phyloP scores from a whole-genome alignment of 2,329 filamentous ascomycete species.

The Mycocentrospora acerina region DNA sequence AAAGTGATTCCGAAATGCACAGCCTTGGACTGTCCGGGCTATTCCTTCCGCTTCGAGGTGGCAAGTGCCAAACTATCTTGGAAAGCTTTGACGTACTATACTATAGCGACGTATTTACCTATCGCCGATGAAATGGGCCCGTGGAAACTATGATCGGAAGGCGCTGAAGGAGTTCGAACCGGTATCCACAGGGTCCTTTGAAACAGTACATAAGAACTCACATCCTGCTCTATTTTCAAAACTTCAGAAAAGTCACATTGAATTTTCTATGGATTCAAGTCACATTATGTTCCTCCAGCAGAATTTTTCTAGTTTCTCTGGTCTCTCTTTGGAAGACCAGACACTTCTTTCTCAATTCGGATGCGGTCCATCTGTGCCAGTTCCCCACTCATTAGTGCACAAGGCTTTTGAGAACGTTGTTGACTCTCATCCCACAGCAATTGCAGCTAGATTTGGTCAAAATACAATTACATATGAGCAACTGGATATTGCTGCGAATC shows the following conservation, averaged over 20 bases:
- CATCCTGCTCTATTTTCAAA: no score
- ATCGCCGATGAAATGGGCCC: neutral
- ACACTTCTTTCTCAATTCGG: constrained; percentile 24
- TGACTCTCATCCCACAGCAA: constrained; percentile 19
- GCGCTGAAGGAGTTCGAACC: no score
- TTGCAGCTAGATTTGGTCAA: constrained; percentile 24
- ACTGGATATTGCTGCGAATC: constrained; percentile 16
- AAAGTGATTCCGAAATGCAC: constrained; percentile 1
- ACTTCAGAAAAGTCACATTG: no score
- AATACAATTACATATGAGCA: constrained; percentile 24
- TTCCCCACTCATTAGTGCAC: constrained; percentile 24
- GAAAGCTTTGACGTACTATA: no score
- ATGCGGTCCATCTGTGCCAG: constrained; percentile 17
- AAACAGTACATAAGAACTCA: no score
- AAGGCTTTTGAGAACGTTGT: constrained; percentile 32
- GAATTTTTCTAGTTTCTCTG: constrained; percentile 15
- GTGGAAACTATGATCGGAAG: neutral
- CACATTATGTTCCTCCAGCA: constrained; percentile 9
- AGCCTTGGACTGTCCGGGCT: neutral
- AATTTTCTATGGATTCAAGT: no score
- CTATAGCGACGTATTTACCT: no score
- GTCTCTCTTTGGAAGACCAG: constrained; percentile 21
- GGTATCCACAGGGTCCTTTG: no score
- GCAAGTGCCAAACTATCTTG: no score
- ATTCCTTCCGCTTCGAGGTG: neutral